A percentile compares a stretch with the other conserved stretches of the same genome.
These are phyloP conservation scores for Neoconidiobolus thromboides DNA, from an alignment of 371 early-diverging fungal species.

Conservation along the genomic window DNA sequence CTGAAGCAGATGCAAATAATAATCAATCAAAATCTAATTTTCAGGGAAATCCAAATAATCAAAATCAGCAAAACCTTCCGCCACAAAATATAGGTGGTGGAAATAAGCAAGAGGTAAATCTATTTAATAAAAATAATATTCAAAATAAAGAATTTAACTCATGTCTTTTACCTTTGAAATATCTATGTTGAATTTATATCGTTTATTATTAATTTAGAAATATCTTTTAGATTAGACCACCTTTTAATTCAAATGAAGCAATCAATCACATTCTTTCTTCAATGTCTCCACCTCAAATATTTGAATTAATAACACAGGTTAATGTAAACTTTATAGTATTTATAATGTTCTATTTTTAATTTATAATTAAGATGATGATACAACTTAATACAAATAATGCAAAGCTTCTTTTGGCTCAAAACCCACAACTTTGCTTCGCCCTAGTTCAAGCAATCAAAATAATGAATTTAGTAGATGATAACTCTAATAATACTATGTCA, in stretches of 20 bases:
- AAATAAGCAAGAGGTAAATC: too few relatives aligned
- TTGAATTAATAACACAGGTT: constrained; percentile 53
- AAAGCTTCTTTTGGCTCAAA: constrained; percentile 36
- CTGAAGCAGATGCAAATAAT: background rate
- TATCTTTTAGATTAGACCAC: background rate
- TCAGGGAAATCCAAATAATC: constrained; percentile 2
- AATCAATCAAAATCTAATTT: background rate
- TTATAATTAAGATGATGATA: constrained; percentile 11
- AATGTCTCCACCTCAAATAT: constrained; percentile 44
- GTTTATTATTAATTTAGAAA: background rate
- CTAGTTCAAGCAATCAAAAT: constrained; percentile 67
- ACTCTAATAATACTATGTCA: too few relatives aligned
- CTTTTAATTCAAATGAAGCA: background rate
- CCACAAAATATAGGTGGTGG: background rate
- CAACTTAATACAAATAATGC: constrained; percentile 46
- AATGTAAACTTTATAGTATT: constrained; percentile 27
- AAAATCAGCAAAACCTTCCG: background rate
- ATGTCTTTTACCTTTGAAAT: background rate
- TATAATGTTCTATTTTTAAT: background rate
- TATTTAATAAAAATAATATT: too few relatives aligned
- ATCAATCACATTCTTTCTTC: constrained; percentile 21
- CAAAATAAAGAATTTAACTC: too few relatives aligned
- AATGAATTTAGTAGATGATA: constrained; percentile 58
- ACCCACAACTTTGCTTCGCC: constrained; percentile 75
- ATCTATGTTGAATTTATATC: background rate